phyloP scores from a whole-genome alignment of 495 filamentous ascomycete genomes.

The Hypoxylon crocopeplum region DNA sequence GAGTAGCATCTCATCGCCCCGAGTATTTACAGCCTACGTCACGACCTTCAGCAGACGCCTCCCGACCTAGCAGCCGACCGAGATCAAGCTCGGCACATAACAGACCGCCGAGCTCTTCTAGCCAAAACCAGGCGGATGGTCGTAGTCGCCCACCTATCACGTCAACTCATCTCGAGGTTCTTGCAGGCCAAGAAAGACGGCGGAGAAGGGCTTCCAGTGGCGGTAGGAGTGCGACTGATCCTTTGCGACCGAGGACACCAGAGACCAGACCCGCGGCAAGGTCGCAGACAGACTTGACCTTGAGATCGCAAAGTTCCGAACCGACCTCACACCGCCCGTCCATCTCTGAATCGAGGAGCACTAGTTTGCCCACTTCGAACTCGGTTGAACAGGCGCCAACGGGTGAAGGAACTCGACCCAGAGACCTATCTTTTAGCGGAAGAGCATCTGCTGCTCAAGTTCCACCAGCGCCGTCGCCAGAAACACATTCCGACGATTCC shows the following conservation, averaged over 20 bases:
- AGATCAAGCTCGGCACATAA: constrained; percentile 49
- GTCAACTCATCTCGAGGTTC: constrained; percentile 53
- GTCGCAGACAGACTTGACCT: constrained; percentile 67
- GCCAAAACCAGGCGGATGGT: constrained; percentile 44
- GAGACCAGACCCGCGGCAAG: constrained; percentile 54
- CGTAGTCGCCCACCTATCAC: constrained; percentile 54
- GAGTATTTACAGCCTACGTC: constrained; percentile 35
- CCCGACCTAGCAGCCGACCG: constrained; percentile 47
- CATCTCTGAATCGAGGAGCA: constrained; percentile 51
- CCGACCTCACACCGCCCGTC: constrained; percentile 34
- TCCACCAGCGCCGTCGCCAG: constrained; percentile 29
- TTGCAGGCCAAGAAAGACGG: constrained; percentile 47
- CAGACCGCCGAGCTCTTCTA: constrained; percentile 42
- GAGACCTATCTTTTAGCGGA: constrained; percentile 40
- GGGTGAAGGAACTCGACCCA: constrained; percentile 9
- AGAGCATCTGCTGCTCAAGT: constrained; percentile 36
- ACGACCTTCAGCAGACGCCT: constrained; percentile 39
- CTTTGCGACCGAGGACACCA: constrained; percentile 45
- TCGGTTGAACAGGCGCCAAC: constrained; percentile 4
- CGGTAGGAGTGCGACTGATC: constrained; percentile 52
- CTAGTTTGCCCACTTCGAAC: constrained; percentile 42
- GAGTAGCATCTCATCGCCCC: constrained; percentile 41
- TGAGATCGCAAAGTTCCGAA: constrained; percentile 50
- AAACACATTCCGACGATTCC: constrained; percentile 31
- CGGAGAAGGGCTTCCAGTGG: constrained; percentile 49